These are phyloP conservation scores for Arthrobotrys iridis DNA, from an alignment of 2,329 filamentous ascomycete genomes.

Conservation along the genomic window DNA sequence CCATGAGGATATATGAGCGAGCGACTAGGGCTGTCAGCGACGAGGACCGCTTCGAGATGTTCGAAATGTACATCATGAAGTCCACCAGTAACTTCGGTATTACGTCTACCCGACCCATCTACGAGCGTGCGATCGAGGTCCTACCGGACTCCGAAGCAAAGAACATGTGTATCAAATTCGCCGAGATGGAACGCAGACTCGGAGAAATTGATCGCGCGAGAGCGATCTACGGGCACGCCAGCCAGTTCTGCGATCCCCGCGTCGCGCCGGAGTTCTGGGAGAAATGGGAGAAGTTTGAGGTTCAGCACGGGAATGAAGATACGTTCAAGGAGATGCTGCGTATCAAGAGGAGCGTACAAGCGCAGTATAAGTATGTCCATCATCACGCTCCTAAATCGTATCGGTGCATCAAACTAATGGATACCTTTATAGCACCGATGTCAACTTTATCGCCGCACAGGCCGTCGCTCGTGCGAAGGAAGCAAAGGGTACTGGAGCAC, in stretches of 20 bases:
- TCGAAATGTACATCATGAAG: slow-evolving; percentile 99
- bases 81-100: slow-evolving; percentile 97
- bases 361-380: slow-evolving; percentile 82
- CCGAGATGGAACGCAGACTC: slow-evolving; percentile 90
- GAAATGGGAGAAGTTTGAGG: slow-evolving; percentile 97
- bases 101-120: slow-evolving; percentile 92
- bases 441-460: slow-evolving; percentile 97
- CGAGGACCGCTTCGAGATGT: slow-evolving; percentile 95
- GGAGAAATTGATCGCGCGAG: slow-evolving; percentile 94
- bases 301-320: slow-evolving; percentile 97
- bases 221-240: slow-evolving; percentile 95
- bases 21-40: slow-evolving; percentile 94
- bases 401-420: slow-evolving; percentile 60
- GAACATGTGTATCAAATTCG: slow-evolving; percentile 98
- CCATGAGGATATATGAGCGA: slow-evolving; percentile 98
- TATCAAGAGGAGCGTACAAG: slow-evolving; percentile 96
- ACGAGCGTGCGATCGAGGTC: slow-evolving; percentile 94
- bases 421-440: slow-evolving; percentile 76
- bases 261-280: slow-evolving; percentile 91
- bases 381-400: not conserved
- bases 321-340: slow-evolving; percentile 99
- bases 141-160: slow-evolving; percentile 91
- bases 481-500: slow-evolving; percentile 64
- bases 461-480: slow-evolving; percentile 83
- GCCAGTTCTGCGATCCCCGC: slow-evolving; percentile 95